A percentile compares a stretch with the other conserved stretches of the same genome.
These are phyloP conservation scores for Cyberlindnera nakhonratchasimensis DNA, from an alignment of 805 yeast genomes.

Conservation along the genomic window DNA sequence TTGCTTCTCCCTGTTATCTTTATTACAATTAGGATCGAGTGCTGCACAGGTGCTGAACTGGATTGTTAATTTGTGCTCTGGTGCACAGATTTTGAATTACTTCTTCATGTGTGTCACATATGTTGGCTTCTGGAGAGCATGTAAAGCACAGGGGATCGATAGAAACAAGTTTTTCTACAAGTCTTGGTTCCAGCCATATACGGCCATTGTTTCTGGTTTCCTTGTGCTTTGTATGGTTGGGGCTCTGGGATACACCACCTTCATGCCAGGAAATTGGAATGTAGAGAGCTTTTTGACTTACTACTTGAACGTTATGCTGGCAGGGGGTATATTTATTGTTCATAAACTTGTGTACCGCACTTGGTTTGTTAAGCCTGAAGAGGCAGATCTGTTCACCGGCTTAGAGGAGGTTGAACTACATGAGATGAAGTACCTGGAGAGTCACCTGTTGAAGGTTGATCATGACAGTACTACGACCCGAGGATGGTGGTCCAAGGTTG, in stretches of 20 bases:
- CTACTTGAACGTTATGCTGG: constrained; percentile 68
- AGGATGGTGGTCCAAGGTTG: not conserved
- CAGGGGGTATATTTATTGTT: constrained; percentile 40
- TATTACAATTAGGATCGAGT: constrained; percentile 55
- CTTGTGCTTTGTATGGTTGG: constrained; percentile 46
- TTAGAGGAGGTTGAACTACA: constrained; percentile 56
- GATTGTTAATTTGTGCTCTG: constrained; percentile 68
- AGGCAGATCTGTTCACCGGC: constrained; percentile 54
- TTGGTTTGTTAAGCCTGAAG: constrained; percentile 40
- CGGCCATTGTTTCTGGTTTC: constrained; percentile 45
- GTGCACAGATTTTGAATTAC: constrained; percentile 62
- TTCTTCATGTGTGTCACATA: constrained; percentile 56
- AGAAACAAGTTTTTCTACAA: constrained; percentile 41
- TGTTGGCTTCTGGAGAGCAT: constrained; percentile 60
- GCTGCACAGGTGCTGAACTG: constrained; percentile 66
- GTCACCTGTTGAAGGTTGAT: constrained; percentile 2
- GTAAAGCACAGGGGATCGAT: constrained; percentile 47
- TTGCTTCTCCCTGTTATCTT: constrained; percentile 60
- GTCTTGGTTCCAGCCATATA: constrained; percentile 59
- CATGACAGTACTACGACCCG: not conserved
- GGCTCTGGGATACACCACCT: constrained; percentile 66
- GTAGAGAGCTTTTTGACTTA: constrained; percentile 60
- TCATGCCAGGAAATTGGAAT: constrained; percentile 69
- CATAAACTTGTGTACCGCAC: constrained; percentile 51
- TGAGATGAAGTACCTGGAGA: constrained; percentile 34